Evolutionary conservation across 257 asterid genomes (phyloP), one percentile per base, ranked within the genome.

Genomic region (Solanum clarkiae): DNA sequence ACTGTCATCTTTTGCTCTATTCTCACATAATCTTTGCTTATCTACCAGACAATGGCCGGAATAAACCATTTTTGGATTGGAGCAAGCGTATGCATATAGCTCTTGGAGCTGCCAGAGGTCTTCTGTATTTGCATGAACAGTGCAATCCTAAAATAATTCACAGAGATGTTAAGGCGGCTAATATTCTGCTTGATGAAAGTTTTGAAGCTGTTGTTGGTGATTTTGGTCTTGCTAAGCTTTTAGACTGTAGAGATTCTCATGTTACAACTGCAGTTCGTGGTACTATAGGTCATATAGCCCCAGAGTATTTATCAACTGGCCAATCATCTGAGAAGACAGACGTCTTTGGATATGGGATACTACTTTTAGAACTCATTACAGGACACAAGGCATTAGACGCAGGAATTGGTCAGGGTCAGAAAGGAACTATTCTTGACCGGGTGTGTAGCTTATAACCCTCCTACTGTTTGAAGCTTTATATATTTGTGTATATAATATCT

Each of bases 191-290:
- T 2, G 98, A 96, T 54, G 98, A 93, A 86, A 91, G 90, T 86
- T 96, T 93, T 86, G 99, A 94, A 87, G 98, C 98, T 3, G 94
- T 96, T 66, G 99, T 94, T 55, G 99, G 99, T 44, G 99, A 96
- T 89, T 96, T 95, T 44, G 99, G 99, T 26, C 93, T 96, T 17
- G 99, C 99, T 6, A 96, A 96, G 91, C 98, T 94, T 18, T 89
- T 96, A 77, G 99, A 96, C 85, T 93, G 95, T 29, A 68, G 95
- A 82, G 99, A 93, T 66, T 93, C 99, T 1, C 98, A 96, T 32
- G 98, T 96, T 54, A 96, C 99, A 40, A 96, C 99, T 10, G 99
- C 99, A 29, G 99, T 96, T 13, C 96, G 99, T 0, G 98, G 99
- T 45, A 95, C 99, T 9, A 85, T 93, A 63, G 99, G 98, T 56